These are phyloP conservation scores for Venturia oleaginea DNA, from an alignment of 2,329 filamentous ascomycete genomes.

Conservation along the genomic window DNA sequence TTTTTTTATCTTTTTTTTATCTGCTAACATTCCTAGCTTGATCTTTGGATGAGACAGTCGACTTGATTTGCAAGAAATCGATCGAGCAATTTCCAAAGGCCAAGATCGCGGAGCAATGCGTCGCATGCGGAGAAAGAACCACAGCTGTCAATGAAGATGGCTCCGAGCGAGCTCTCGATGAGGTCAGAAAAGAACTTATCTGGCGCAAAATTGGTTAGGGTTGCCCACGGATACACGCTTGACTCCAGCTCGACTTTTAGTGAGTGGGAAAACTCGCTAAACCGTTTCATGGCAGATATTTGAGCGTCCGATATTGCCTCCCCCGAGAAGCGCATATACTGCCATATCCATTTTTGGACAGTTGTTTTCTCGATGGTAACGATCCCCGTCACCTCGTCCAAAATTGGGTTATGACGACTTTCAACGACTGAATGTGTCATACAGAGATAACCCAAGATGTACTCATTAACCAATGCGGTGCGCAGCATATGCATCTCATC, in stretches of 20 bases:
- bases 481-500: constrained; percentile 68
- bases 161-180: constrained; percentile 71
- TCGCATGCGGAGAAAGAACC: constrained; percentile 53
- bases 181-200: constrained; percentile 79
- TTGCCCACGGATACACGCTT: constrained; percentile 62
- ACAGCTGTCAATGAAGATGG: constrained; percentile 69
- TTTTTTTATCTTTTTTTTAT: background rate
- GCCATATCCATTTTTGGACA: constrained; percentile 48
- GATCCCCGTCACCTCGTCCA: constrained; percentile 18
- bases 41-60: constrained; percentile 56
- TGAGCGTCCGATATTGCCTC: constrained; percentile 41
- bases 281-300: constrained; percentile 33
- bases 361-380: constrained; percentile 20
- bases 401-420: constrained; percentile 18
- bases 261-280: constrained; percentile 34
- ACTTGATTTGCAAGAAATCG: constrained; percentile 50
- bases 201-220: constrained; percentile 54
- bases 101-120: constrained; percentile 51
- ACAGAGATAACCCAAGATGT: constrained; percentile 68
- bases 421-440: constrained; percentile 41
- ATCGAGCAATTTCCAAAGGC: constrained; percentile 54
- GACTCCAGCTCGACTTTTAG: background rate
- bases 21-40: constrained; percentile 52
- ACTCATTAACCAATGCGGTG: constrained; percentile 67
- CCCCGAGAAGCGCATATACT: constrained; percentile 56